Conservation (phyloP, 2,329 filamentous ascomycete species). For the Grosmannia penicillata region DNA sequence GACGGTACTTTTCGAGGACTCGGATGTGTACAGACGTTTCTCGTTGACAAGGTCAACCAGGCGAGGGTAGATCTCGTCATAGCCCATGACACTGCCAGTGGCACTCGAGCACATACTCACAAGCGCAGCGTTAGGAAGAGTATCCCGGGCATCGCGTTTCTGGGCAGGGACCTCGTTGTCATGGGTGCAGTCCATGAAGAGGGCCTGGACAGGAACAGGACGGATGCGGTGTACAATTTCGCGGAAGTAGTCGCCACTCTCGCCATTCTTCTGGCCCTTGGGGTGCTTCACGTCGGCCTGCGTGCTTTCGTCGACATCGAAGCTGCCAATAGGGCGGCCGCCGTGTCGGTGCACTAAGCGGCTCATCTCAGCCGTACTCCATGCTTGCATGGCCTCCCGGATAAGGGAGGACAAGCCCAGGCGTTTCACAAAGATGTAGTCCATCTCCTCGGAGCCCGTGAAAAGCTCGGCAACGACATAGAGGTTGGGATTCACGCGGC, state of each 20-base stretch:
- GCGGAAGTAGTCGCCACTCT: slow-evolving; percentile 24
- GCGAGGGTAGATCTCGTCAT: slow-evolving; percentile 89
- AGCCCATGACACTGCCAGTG: slow-evolving; percentile 92
- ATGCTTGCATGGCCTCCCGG: slow-evolving; percentile 95
- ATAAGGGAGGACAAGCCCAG: slow-evolving; percentile 86
- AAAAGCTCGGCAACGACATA: slow-evolving; percentile 94
- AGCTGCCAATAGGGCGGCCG: slow-evolving; percentile 88
- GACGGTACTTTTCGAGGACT: slow-evolving; percentile 42
- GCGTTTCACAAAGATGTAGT: slow-evolving; percentile 89
- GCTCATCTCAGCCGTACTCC: slow-evolving; percentile 88
- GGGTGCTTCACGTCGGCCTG: not conserved
- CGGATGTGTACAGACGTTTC: slow-evolving; percentile 66
- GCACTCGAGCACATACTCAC: slow-evolving; percentile 94
- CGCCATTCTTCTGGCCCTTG: slow-evolving; percentile 5
- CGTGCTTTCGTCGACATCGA: slow-evolving; percentile 79
- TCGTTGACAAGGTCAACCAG: slow-evolving; percentile 90
- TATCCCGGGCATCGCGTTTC: slow-evolving; percentile 87
- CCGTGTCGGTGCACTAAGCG: slow-evolving; percentile 86
- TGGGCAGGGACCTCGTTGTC: slow-evolving; percentile 95
- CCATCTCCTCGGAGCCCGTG: slow-evolving; percentile 87
- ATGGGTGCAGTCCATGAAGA: slow-evolving; percentile 99
- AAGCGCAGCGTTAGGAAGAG: slow-evolving; percentile 81
- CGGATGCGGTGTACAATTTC: slow-evolving; percentile 71
- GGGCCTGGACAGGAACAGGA: slow-evolving; percentile 74
- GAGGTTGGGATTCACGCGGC: slow-evolving; percentile 70